These are phyloP conservation scores for Penicillium cataractarum DNA, from an alignment of 495 filamentous ascomycete genomes.

Conservation along the genomic window DNA sequence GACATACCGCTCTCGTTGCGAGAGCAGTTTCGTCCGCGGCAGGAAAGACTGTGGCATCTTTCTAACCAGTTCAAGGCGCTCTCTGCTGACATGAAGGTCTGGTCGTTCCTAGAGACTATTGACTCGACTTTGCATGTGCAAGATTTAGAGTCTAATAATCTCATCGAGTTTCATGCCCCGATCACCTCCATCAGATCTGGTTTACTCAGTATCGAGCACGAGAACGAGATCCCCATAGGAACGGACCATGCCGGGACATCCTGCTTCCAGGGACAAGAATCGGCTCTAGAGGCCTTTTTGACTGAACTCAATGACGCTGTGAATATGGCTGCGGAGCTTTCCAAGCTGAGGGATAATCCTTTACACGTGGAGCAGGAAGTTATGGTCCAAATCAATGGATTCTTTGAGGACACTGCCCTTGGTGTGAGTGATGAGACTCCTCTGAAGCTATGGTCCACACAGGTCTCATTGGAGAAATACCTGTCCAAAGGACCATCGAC, in stretches of 20 bases:
- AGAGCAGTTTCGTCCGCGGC: constrained; percentile 53
- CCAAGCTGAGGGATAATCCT: constrained; percentile 41
- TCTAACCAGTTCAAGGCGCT: constrained; percentile 61
- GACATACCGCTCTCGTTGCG: constrained; percentile 54
- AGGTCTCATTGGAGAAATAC: constrained; percentile 53
- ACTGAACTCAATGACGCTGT: constrained; percentile 51
- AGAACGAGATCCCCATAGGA: constrained; percentile 59
- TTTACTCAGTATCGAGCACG: constrained; percentile 56
- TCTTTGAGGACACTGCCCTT: constrained; percentile 57
- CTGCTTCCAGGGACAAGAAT: constrained; percentile 57
- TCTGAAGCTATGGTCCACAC: constrained; percentile 58
- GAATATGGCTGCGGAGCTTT: constrained; percentile 43
- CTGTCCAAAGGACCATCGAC: constrained; percentile 31
- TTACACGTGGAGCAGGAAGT: constrained; percentile 55
- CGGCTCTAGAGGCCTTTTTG: constrained; percentile 54
- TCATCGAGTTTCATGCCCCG: constrained; percentile 53
- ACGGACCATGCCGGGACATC: constrained; percentile 62
- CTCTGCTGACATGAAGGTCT: constrained; percentile 65
- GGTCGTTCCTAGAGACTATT: constrained; percentile 66
- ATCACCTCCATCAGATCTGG: constrained; percentile 66
- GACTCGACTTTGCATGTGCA: constrained; percentile 59
- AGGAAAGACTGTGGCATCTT: constrained; percentile 49
- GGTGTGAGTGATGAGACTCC: constrained; percentile 45
- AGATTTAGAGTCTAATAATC: constrained; percentile 35
- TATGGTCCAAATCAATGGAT: constrained; percentile 62